These are phyloP conservation scores for Hypoxylon subgilvum DNA, from an alignment of 495 filamentous ascomycete species.

Conservation along the genomic window DNA sequence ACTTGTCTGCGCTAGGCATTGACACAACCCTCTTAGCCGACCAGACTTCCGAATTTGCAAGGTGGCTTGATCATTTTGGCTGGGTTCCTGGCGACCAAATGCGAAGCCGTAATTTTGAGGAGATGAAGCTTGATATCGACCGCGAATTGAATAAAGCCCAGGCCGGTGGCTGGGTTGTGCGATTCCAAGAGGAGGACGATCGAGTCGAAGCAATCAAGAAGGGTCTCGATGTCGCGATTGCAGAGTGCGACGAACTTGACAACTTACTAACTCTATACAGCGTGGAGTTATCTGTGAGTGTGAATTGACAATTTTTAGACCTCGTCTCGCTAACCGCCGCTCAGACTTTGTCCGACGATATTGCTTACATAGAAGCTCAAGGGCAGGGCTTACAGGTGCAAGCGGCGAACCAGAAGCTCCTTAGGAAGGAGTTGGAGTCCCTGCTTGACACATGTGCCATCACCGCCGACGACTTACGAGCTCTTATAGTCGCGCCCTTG, in stretches of 20 bases:
- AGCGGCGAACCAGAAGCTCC: slow-evolving; percentile 92
- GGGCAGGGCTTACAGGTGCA: slow-evolving; percentile 96
- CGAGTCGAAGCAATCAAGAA: slow-evolving; percentile 80
- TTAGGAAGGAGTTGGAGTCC: slow-evolving; percentile 83
- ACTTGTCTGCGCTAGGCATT: slow-evolving; percentile 77
- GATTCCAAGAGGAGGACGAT: slow-evolving; percentile 88
- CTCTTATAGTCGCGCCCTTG: slow-evolving; percentile 75
- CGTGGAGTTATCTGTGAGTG: slow-evolving; percentile 87
- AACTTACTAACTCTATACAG: slow-evolving; percentile 90
- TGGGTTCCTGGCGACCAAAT: slow-evolving; percentile 79
- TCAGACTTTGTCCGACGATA: slow-evolving; percentile 91
- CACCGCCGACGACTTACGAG: slow-evolving; percentile 71
- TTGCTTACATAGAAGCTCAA: slow-evolving; percentile 95
- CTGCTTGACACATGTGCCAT: slow-evolving; percentile 89
- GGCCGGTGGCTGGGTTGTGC: slow-evolving; percentile 88
- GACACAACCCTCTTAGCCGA: slow-evolving; percentile 72
- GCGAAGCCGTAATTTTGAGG: slow-evolving; percentile 74
- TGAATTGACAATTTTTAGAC: neutral
- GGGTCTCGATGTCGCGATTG: slow-evolving; percentile 84
- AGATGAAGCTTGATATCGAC: slow-evolving; percentile 80
- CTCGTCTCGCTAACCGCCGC: slow-evolving; percentile 43
- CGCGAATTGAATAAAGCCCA: slow-evolving; percentile 88
- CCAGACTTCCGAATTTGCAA: slow-evolving; percentile 69
- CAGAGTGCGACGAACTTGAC: slow-evolving; percentile 94
- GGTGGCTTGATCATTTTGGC: slow-evolving; percentile 82